Conservation (phyloP, 768 basidiomycete species). For the Neoboletus subvelutipes region DNA sequence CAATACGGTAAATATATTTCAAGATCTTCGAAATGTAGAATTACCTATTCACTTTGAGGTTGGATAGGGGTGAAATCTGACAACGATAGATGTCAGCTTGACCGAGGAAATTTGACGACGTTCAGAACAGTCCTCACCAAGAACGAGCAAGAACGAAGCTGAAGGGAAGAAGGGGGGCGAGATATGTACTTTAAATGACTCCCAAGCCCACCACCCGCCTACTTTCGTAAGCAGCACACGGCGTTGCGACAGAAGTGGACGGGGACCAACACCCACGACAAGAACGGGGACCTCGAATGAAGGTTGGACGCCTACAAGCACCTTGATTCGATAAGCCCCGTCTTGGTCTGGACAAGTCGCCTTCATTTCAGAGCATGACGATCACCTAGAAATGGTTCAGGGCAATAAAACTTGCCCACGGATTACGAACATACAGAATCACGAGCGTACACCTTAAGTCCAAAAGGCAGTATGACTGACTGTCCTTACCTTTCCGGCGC, state of each 20-base stretch:
- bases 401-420: background rate
- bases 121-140: conserved; percentile 1
- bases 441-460: conserved; percentile 4
- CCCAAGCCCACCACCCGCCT: background rate
- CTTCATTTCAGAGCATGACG: background rate
- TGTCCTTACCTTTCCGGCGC: background rate
- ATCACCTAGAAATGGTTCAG: conserved; percentile 9
- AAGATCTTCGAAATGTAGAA: background rate
- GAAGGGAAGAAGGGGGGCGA: background rate
- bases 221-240: background rate
- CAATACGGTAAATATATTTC: background rate
- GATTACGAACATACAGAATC: background rate
- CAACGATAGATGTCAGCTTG: background rate
- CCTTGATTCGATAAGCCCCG: background rate
- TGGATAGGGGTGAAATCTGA: background rate
- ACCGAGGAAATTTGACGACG: background rate
- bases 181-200: conserved; percentile 3
- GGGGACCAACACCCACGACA: conserved; percentile 4
- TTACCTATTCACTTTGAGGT: background rate
- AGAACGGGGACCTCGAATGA: background rate
- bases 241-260: background rate
- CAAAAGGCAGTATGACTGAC: conserved; percentile 5
- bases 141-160: background rate
- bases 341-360: background rate
- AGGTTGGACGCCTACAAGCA: background rate